Percentiles rank a stretch among this genome's conserved stretches.
phyloP scores from a whole-genome alignment of 805 yeast species.

The Spathaspora gorwiae region DNA sequence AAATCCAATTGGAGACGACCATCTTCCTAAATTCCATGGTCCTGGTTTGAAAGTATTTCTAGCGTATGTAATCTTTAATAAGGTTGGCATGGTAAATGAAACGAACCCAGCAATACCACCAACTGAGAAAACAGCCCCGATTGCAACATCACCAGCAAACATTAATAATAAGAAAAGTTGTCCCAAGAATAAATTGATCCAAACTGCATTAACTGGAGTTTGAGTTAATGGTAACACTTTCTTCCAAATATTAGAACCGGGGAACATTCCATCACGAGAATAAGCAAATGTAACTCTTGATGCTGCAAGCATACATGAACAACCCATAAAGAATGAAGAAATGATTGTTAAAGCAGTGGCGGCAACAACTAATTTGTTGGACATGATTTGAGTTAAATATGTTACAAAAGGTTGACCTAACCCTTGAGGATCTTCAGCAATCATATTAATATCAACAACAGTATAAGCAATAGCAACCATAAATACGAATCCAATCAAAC shows the following conservation, averaged over 20 bases:
- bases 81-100: constrained; percentile 62
- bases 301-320: constrained; percentile 54
- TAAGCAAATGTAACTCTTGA: constrained; percentile 65
- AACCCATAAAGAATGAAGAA: constrained; percentile 40
- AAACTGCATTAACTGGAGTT: constrained; percentile 64
- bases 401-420: constrained; percentile 59
- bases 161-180: constrained; percentile 52
- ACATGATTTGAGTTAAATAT: constrained; percentile 47
- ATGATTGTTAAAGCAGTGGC: constrained; percentile 35
- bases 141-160: constrained; percentile 62
- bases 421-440: constrained; percentile 45
- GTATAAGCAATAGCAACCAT: constrained; percentile 62
- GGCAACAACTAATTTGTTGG: constrained; percentile 30
- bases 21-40: constrained; percentile 61
- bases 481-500: constrained; percentile 51
- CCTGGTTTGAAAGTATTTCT: constrained; percentile 53
- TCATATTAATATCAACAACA: constrained; percentile 44
- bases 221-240: constrained; percentile 46
- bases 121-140: constrained; percentile 67
- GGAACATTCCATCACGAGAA: constrained; percentile 66
- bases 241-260: constrained; percentile 48
- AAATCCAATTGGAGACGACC: constrained; percentile 45
- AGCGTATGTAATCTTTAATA: constrained; percentile 54
- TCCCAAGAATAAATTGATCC: constrained; percentile 53
- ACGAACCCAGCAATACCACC: constrained; percentile 68